Conservation (phyloP, 148 eudicot genomes). For the Agrostemma githago region DNA sequence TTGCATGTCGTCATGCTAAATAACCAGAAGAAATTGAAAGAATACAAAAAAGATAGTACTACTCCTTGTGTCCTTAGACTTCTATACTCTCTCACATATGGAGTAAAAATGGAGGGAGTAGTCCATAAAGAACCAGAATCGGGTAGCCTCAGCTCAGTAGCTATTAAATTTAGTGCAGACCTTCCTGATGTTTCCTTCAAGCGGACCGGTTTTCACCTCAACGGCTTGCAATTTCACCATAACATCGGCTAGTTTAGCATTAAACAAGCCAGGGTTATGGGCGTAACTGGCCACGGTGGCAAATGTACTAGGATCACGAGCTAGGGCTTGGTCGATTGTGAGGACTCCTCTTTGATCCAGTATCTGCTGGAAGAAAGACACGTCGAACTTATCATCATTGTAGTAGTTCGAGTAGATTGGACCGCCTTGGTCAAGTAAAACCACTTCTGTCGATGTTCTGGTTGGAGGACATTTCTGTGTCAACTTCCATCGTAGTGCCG, state of each 20-base stretch:
- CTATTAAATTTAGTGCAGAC: constrained; percentile 19
- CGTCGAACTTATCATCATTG: constrained; percentile 19
- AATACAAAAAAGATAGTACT: too few species aligned
- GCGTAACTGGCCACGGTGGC: background rate
- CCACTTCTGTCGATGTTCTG: background rate
- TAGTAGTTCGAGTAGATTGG: too few species aligned
- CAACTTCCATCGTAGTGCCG: background rate
- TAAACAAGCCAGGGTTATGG: background rate
- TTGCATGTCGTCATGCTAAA: too few species aligned
- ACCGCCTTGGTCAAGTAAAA: constrained; percentile 17
- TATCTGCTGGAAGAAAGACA: constrained; percentile 25
- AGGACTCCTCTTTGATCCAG: constrained; percentile 18
- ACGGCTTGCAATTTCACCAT: constrained; percentile 30
- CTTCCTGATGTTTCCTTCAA: constrained; percentile 24
- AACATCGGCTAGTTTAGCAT: constrained; percentile 9
- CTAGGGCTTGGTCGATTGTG: constrained; percentile 21
- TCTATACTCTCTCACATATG: too few species aligned
- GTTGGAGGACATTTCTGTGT: constrained; percentile 15
- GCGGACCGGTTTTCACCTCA: constrained; percentile 18
- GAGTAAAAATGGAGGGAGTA: background rate
- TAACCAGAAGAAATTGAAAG: too few species aligned
- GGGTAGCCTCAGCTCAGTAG: background rate
- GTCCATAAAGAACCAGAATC: background rate
- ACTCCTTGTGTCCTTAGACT: too few species aligned
- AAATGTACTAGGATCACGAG: constrained; percentile 12